phyloP scores from a whole-genome alignment of 2,329 filamentous ascomycete species.

The Verticillium nonalfalfae region DNA sequence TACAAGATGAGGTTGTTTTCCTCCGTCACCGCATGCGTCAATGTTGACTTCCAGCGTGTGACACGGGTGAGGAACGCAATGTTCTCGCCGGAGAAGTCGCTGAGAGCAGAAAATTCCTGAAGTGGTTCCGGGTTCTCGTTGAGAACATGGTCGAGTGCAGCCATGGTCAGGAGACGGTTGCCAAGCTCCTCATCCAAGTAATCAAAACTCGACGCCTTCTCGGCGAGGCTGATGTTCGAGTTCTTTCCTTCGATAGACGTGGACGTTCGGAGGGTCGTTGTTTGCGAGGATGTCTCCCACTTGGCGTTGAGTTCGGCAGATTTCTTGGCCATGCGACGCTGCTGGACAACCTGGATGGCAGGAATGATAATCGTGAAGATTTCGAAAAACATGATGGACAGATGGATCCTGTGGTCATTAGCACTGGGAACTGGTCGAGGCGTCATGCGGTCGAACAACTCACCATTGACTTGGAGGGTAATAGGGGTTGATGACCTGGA shows the following conservation, averaged over 20 bases:
- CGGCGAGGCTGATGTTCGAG: conserved; percentile 12
- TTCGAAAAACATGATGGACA: conserved; percentile 48
- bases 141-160: conserved; percentile 42
- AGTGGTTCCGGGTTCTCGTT: conserved; percentile 37
- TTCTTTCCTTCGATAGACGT: conserved; percentile 11
- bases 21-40: not conserved
- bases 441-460: conserved; percentile 8
- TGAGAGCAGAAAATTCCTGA: conserved; percentile 44
- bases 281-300: conserved; percentile 20
- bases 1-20: conserved; percentile 17
- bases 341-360: conserved; percentile 19
- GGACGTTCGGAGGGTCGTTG: conserved; percentile 12
- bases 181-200: conserved; percentile 17
- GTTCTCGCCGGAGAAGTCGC: conserved; percentile 53
- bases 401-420: conserved; percentile 34
- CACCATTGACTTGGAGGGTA: conserved; percentile 47
- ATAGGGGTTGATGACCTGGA: conserved; percentile 36
- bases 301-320: conserved; percentile 18
- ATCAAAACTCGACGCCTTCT: conserved; percentile 24
- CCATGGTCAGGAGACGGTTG: conserved; percentile 43
- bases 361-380: conserved; percentile 49
- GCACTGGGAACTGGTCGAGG: not conserved
- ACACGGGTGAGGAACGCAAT: conserved; percentile 47
- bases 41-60: conserved; percentile 32
- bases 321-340: conserved; percentile 14